Base-by-base conservation (phyloP, 345 rosid genomes). In the Angophora floribunda region DNA sequence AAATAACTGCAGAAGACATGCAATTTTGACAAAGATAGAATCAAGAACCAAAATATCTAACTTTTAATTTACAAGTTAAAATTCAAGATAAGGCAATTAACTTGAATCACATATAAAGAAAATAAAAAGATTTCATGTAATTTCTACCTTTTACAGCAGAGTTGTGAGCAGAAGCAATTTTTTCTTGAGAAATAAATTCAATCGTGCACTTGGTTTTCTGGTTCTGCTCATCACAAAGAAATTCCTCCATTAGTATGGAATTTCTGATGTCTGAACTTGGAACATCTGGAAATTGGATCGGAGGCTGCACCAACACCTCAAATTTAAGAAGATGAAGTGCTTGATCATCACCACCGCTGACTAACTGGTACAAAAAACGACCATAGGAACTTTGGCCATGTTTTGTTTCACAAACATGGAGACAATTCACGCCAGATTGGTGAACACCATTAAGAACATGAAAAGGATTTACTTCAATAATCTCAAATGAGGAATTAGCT, bases 301-400 rank as follows among this genome's bases (percentile, higher is more conserved):
- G 57, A 14, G 91, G 70, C 52, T 85, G 87, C 13, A 55, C 55
- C 53, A 90, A 90, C 82, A 94, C 44, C 88, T 90, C 85, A 55
- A 96, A 94, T 89, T 86, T 91, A 87, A 95, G 93, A 92, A 92
- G 93, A 89, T 91, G 90, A 92, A 98, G 94, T 89, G 97, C 97
- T 92, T 98, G 99, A 90, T 98, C 99, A 93, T 98, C 99, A 52
- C 99, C 99, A 32, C 99, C 99, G 9, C 98, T 98, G 79, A 95
- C 90, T 59, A 96, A 88, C 91, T 87, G 89, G 86, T 92, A 95
- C 85, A 88, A 85, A 89, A 93, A 91, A 91, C 88, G 88, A 88
- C 53, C 87, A 22, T 88, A 87, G 61, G 93, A 51, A 89, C 86
- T 92, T 87, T 65, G 90, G 87, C 88, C 75, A 44, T 91, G 90